Percentiles rank a stretch among this genome's conserved stretches.
Evolutionary conservation across 129 eudicot genomes (phyloP).

Genomic region (Oenanthe sinensis): DNA sequence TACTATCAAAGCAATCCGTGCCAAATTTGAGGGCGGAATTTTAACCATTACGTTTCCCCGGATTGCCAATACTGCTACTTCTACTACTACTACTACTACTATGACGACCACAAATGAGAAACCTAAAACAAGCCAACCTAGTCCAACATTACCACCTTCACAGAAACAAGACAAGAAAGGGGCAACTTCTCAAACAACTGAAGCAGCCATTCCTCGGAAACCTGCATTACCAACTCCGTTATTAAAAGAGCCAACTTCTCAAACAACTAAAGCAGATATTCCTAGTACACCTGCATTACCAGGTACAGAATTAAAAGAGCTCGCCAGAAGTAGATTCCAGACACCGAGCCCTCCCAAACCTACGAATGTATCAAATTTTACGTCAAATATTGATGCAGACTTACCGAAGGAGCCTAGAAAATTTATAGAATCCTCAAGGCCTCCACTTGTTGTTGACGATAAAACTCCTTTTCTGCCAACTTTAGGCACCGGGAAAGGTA

Average conservation of each 20-base stretch:
- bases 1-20: slow-evolving; percentile 34
- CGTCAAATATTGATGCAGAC: background rate
- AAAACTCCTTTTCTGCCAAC: background rate
- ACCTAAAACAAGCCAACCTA: background rate
- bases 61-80: background rate
- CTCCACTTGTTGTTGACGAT: background rate
- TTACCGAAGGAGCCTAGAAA: background rate
- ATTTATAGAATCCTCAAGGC: background rate
- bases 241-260: too few relatives aligned
- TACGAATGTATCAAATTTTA: background rate
- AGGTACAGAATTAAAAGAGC: background rate
- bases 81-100: background rate
- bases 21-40: slow-evolving; percentile 47
- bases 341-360: background rate
- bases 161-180: background rate
- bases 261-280: background rate
- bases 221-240: background rate
- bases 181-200: background rate
- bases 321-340: background rate
- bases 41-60: slow-evolving; percentile 50
- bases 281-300: background rate
- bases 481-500: background rate
- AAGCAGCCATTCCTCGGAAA: background rate
- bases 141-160: background rate
- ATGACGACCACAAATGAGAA: background rate